phyloP scores from a whole-genome alignment of 2,329 filamentous ascomycete genomes.

The Gaeumannomyces tritici region DNA sequence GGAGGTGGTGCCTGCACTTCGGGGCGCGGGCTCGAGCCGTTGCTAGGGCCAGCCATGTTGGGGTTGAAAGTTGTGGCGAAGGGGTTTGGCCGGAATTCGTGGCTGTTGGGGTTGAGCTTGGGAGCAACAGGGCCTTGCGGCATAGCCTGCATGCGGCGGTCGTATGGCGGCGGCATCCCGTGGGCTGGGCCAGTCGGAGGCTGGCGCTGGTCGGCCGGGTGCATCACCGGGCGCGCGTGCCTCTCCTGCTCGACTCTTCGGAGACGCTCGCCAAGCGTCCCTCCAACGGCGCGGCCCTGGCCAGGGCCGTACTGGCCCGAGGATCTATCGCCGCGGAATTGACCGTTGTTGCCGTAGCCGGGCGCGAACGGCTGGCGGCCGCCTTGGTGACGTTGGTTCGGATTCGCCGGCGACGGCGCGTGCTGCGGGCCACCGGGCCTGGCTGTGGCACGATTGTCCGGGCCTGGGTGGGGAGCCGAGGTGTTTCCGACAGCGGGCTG shows the following conservation, averaged over 20 bases:
- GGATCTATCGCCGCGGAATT: slow-evolving; percentile 32
- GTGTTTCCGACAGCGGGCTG: slow-evolving; percentile 9
- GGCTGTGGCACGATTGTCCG: not conserved
- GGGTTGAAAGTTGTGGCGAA: slow-evolving; percentile 76
- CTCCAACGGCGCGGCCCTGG: slow-evolving; percentile 27
- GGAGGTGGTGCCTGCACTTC: slow-evolving; percentile 24
- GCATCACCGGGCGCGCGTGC: slow-evolving; percentile 22
- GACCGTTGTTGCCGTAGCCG: slow-evolving; percentile 1
- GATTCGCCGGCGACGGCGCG: slow-evolving; percentile 23
- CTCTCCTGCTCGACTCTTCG: slow-evolving; percentile 36
- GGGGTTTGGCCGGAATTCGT: slow-evolving; percentile 80
- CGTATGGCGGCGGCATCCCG: slow-evolving; percentile 37
- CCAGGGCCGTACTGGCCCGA: slow-evolving; percentile 27
- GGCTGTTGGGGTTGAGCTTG: slow-evolving; percentile 55
- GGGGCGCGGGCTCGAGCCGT: slow-evolving; percentile 63
- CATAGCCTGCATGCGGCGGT: slow-evolving; percentile 42
- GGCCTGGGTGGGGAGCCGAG: slow-evolving; percentile 8
- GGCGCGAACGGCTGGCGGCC: slow-evolving; percentile 28
- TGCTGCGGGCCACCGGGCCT: slow-evolving; percentile 25
- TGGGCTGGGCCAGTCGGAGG: slow-evolving; percentile 67
- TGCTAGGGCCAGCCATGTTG: slow-evolving; percentile 43
- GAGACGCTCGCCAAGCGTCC: slow-evolving; percentile 39
- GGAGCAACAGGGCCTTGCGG: slow-evolving; percentile 37
- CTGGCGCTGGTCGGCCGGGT: slow-evolving; percentile 57
- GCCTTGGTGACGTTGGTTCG: slow-evolving; percentile 41